A percentile compares a stretch with the other conserved stretches of the same genome.
Conservation (phyloP, 352 stramenopile species). For the Globisporangium canariense region DNA sequence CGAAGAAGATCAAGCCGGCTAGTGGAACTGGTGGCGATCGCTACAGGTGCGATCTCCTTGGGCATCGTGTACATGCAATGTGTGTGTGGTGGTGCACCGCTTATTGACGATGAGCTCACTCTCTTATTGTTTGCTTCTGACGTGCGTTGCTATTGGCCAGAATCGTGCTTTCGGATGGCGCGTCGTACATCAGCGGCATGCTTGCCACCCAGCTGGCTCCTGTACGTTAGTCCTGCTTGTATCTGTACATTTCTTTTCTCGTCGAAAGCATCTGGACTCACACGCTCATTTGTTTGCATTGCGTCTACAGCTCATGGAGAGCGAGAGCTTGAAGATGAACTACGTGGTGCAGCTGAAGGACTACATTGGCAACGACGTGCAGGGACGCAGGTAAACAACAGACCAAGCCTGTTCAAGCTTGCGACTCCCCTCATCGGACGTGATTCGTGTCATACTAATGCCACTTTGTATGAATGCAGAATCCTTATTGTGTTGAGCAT, state of each 20-base stretch:
- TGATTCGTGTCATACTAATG: too few relatives aligned
- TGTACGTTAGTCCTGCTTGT: conserved; percentile 28
- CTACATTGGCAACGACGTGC: conserved; percentile 80
- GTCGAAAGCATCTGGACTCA: not conserved
- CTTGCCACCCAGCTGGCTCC: conserved; percentile 76
- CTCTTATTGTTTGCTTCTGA: not conserved
- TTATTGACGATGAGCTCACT: not conserved
- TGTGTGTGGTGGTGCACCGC: not conserved
- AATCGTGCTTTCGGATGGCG: conserved; percentile 78
- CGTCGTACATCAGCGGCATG: conserved; percentile 85
- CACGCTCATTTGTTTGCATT: not conserved
- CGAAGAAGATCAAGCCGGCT: conserved; percentile 84
- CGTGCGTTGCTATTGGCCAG: conserved; percentile 17
- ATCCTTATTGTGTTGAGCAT: conserved; percentile 86
- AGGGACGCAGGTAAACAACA: conserved; percentile 49
- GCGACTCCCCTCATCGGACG: too few relatives aligned
- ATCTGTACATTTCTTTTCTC: not conserved
- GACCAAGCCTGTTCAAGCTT: not conserved
- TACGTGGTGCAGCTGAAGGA: conserved; percentile 86
- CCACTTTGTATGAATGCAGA: conserved; percentile 18
- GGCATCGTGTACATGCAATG: not conserved
- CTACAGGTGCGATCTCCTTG: conserved; percentile 41
- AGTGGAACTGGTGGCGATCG: conserved; percentile 69
- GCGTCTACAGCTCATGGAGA: conserved; percentile 66
- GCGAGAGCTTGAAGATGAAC: conserved; percentile 75